These are phyloP conservation scores for Ascochyta pisi DNA, from an alignment of 2,329 filamentous ascomycete species.

Conservation along the genomic window DNA sequence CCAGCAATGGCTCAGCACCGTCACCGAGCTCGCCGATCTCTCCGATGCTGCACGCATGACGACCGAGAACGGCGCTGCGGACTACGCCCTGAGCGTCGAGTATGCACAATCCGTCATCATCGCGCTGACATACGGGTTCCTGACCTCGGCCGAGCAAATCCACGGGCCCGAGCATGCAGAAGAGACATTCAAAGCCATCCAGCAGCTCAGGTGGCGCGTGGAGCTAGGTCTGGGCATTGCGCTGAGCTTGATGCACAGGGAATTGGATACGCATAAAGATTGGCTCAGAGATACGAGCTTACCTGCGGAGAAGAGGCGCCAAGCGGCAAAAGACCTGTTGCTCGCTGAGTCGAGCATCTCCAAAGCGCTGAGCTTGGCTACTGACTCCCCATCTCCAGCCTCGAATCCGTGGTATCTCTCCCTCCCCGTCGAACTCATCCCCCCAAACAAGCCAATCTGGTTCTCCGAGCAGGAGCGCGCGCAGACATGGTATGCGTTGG, in stretches of 20 bases:
- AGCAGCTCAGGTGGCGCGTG: conserved; percentile 40
- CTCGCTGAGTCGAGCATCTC: conserved; percentile 34
- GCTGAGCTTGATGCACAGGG: conserved; percentile 23
- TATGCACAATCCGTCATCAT: conserved; percentile 37
- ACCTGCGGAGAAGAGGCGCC: background rate
- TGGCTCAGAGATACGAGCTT: conserved; percentile 20
- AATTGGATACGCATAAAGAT: conserved; percentile 11
- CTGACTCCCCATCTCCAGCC: conserved; percentile 34
- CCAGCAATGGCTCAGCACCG: conserved; percentile 23
- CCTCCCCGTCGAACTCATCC: conserved; percentile 41
- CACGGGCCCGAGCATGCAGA: conserved; percentile 8
- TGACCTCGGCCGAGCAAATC: conserved; percentile 35
- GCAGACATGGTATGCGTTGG: conserved; percentile 38
- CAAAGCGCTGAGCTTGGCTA: conserved; percentile 34
- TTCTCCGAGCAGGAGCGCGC: conserved; percentile 39
- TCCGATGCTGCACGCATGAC: conserved; percentile 25
- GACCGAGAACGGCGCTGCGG: conserved; percentile 11
- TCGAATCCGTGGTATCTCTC: conserved; percentile 41
- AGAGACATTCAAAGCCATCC: conserved; percentile 22
- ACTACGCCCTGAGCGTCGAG: conserved; percentile 29
- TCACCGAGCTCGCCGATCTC: conserved; percentile 29
- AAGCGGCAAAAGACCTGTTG: conserved; percentile 30
- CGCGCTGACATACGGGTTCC: conserved; percentile 41
- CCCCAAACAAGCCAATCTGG: conserved; percentile 38
- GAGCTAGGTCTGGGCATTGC: conserved; percentile 35